Percentiles rank a stretch among this genome's conserved stretches.
Evolutionary conservation across 345 rosid species (phyloP).

Genomic region (Angophora floribunda): DNA sequence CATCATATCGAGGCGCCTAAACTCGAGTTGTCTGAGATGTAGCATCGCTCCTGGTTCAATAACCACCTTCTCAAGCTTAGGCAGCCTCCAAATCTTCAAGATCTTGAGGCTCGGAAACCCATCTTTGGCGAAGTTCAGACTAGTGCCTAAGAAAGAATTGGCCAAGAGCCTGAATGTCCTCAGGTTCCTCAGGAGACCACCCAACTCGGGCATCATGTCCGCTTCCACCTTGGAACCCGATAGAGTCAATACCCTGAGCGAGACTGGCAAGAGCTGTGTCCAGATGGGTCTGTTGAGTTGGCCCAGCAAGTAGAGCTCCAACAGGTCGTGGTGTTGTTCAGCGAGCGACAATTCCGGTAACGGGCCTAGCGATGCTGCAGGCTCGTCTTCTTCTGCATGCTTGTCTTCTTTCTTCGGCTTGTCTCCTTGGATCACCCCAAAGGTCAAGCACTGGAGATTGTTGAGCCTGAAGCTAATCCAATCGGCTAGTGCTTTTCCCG

Average conservation of each 20-base stretch:
- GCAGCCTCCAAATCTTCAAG: neutral
- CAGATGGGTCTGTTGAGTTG: neutral
- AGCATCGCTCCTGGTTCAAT: neutral
- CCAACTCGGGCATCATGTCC: neutral
- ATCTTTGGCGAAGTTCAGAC: neutral
- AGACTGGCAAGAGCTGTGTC: neutral
- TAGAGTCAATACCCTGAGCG: neutral
- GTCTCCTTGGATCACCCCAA: neutral
- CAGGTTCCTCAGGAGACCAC: neutral
- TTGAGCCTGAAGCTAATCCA: neutral
- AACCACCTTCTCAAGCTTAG: neutral
- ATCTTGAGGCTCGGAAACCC: neutral
- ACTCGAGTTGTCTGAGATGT: neutral
- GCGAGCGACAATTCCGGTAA: neutral
- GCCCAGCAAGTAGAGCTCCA: neutral
- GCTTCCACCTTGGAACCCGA: neutral
- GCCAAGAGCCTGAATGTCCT: neutral
- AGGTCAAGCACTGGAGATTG: neutral
- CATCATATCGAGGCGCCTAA: neutral
- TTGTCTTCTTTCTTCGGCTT: neutral
- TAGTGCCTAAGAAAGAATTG: neutral
- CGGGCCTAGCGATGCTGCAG: fast-evolving
- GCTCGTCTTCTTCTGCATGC: neutral
- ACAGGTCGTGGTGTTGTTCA: neutral
- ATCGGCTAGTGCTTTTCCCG: neutral